A percentile compares a stretch with the other conserved stretches of the same genome.
Conservation (phyloP, 306 rosid genomes). For the Styphnolobium japonicum region DNA sequence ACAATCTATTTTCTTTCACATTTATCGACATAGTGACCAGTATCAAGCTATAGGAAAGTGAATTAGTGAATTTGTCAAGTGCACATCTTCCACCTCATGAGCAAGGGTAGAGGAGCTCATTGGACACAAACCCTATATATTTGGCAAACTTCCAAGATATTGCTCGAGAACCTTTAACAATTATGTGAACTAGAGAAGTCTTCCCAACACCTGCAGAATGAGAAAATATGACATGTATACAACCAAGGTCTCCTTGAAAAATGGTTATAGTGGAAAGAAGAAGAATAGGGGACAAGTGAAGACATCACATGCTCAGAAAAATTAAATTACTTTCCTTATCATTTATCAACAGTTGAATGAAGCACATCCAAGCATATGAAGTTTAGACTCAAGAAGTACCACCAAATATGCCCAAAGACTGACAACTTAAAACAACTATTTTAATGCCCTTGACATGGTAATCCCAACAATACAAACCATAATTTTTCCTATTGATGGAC, state of each 20-base stretch:
- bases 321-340: background rate
- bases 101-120: background rate
- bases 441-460: background rate
- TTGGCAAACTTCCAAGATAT: no score
- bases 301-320: constrained; percentile 5
- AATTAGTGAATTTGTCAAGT: background rate
- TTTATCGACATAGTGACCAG: no score
- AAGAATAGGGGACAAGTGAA: background rate
- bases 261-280: background rate
- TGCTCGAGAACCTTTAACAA: constrained; percentile 83
- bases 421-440: background rate
- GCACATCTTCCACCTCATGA: background rate
- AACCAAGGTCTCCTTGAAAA: background rate
- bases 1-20: background rate
- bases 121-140: no score
- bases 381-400: constrained; percentile 5
- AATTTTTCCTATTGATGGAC: no score
- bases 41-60: background rate
- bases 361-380: constrained; percentile 10
- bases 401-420: background rate
- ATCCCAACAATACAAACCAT: constrained; percentile 9
- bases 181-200: constrained; percentile 83
- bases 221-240: constrained; percentile 19
- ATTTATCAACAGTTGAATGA: background rate
- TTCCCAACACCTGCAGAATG: constrained; percentile 84